Evolutionary conservation across 768 basidiomycete species (phyloP), one percentile per base, ranked within the genome.

Genomic region (Russula earlei): DNA sequence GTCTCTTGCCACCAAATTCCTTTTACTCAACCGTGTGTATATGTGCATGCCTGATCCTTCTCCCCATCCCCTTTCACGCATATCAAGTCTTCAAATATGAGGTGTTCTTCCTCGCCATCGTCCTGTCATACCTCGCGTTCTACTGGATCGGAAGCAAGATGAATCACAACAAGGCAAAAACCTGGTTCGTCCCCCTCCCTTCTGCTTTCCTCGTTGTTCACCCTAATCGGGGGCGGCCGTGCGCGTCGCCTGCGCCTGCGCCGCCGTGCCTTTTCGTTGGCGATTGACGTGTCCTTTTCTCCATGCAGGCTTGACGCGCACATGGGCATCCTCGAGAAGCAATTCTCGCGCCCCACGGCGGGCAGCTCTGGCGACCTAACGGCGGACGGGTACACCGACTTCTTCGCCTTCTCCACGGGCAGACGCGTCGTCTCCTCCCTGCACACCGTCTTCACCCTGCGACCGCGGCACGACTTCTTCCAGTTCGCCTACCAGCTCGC

Each of bases 321-420:
- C 69, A 68, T 71, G 22, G 69, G 76, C 8, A 67, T 88, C 61
- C 77, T 86, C 56, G 67, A 75, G 43, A 69, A 77, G 34, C 91
- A 95, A 68, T 96, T 96, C 72, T 83, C 88, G 11, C 77, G 72
- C 44, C 85, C 90, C 1, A 73, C 76, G 9, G 74, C 72, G 34
- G 71, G 71, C 5, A 24, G 25, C 22, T 14, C 5, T 31, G n/a
- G 10, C 25, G 80, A 79, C 10, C 70, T 86, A 47, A 75, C 76
- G 33, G 54, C 74, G 38, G 91, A 92, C 63, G 90, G 89, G 19
- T 75, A 84, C 63, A 76, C 83, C 3, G 89, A 91, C 71, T 87
- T 83, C 66, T 88, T 91, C 74, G 77, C 77, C 66, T 96, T 87
- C 71, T 90, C 90, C 40, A 92, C 91, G 2, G 93, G 93, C 52